These are phyloP conservation scores for Euphorbia peplus DNA, from an alignment of 345 rosid genomes.

Conservation along the genomic window DNA sequence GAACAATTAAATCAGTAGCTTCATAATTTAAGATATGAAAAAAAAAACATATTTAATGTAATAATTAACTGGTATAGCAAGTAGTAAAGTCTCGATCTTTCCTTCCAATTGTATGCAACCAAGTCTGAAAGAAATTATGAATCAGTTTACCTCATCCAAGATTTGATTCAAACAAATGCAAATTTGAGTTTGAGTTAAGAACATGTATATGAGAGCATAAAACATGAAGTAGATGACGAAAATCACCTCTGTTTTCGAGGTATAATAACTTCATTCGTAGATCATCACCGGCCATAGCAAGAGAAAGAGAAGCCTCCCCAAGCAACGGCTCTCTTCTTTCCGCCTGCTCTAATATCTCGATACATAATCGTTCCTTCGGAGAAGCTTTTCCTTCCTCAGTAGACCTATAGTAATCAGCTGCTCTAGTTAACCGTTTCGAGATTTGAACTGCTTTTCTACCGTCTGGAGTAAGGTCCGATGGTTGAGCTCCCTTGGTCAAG, in stretches of 20 bases:
- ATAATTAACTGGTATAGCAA: too few species aligned
- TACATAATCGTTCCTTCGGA: constrained; percentile 57
- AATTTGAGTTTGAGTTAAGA: background rate
- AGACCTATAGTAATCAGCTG: constrained; percentile 45
- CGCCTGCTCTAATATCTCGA: constrained; percentile 78
- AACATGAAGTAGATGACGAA: background rate
- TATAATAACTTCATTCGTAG: constrained; percentile 59
- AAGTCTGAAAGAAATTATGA: background rate
- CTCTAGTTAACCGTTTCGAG: constrained; percentile 56
- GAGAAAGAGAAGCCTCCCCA: constrained; percentile 59
- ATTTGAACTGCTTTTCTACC: constrained; percentile 78
- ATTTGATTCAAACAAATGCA: background rate
- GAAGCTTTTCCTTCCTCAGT: constrained; percentile 60
- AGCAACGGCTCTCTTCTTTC: constrained; percentile 54
- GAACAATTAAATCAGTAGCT: background rate
- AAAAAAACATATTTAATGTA: too few species aligned
- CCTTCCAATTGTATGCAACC: background rate
- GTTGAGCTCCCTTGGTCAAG: constrained; percentile 70
- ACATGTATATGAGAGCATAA: background rate
- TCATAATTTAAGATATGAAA: constrained; percentile 3
- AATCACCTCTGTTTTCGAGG: constrained; percentile 79
- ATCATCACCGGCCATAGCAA: constrained; percentile 74
- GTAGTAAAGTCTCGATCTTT: background rate
- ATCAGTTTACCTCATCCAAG: background rate
- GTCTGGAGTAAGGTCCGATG: constrained; percentile 57